These are phyloP conservation scores for Thymus quinquecostatus DNA, from an alignment of 257 asterid genomes.

Conservation along the genomic window DNA sequence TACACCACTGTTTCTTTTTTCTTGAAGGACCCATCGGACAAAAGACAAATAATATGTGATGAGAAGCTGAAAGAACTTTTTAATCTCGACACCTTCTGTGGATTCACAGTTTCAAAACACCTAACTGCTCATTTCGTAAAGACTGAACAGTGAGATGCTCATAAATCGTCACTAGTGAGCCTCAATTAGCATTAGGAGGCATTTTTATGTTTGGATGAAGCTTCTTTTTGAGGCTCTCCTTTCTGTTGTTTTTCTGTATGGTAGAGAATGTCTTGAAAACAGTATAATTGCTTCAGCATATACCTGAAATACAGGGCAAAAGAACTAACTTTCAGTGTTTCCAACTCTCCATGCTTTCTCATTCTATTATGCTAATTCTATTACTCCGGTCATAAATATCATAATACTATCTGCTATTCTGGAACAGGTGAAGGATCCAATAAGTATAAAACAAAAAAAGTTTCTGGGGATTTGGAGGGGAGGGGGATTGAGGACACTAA, in stretches of 20 bases:
- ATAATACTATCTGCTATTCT: slow-evolving; percentile 19
- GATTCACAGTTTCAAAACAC: slow-evolving; percentile 65
- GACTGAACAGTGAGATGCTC: slow-evolving; percentile 57
- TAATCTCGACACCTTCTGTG: slow-evolving; percentile 69
- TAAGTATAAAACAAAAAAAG: background rate
- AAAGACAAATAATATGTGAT: slow-evolving; percentile 81
- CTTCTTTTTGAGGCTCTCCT: slow-evolving; percentile 34
- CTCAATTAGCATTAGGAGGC: slow-evolving; percentile 32
- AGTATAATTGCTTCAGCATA: slow-evolving; percentile 2
- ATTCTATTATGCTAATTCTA: slow-evolving; percentile 26
- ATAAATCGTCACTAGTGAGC: slow-evolving; percentile 31
- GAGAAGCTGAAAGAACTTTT: slow-evolving; percentile 93
- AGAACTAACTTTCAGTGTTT: slow-evolving; percentile 1
- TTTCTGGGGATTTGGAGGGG: background rate
- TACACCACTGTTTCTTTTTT: slow-evolving; percentile 24
- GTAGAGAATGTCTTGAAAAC: slow-evolving; percentile 17
- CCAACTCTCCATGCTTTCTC: slow-evolving; percentile 31
- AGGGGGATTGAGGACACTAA: background rate
- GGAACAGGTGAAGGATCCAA: slow-evolving; percentile 2
- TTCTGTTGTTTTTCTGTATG: background rate
- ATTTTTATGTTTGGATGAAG: slow-evolving; percentile 38
- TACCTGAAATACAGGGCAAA: background rate
- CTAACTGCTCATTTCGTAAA: slow-evolving; percentile 67
- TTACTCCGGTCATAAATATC: slow-evolving; percentile 7
- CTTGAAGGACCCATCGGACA: slow-evolving; percentile 91